Conservation (phyloP, 2,329 filamentous ascomycete species). For the Orbilia oligospora region DNA sequence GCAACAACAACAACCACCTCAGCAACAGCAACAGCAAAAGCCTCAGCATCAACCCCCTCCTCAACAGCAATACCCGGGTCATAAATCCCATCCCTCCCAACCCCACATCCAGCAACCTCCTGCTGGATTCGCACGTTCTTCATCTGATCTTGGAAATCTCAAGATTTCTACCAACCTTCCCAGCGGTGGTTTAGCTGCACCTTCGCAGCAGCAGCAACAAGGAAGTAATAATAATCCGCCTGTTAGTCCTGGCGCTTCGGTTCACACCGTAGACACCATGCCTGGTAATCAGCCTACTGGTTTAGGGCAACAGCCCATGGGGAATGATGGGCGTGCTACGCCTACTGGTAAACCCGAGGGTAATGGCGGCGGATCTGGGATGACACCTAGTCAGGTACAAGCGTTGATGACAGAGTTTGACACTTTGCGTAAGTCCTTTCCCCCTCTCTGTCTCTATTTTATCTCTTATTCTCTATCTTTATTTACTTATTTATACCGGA, state of each 20-base stretch:
- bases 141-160: conserved; percentile 43
- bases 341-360: conserved; percentile 45
- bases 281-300: conserved; percentile 38
- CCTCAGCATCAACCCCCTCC: conserved; percentile 62
- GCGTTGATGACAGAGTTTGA: conserved; percentile 62
- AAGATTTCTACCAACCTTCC: conserved; percentile 41
- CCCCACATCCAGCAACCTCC: conserved; percentile 65
- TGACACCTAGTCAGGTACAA: conserved; percentile 58
- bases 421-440: conserved; percentile 61
- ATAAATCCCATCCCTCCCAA: conserved; percentile 65
- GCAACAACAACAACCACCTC: conserved; percentile 64
- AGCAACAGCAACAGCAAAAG: conserved; percentile 65
- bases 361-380: conserved; percentile 45
- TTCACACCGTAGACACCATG: conserved; percentile 56
- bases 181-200: conserved; percentile 29
- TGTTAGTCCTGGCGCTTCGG: conserved; percentile 49
- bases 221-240: conserved; percentile 37
- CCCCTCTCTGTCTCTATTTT: conserved; percentile 10
- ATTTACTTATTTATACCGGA: conserved; percentile 64
- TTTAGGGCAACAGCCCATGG: conserved; percentile 12
- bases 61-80: conserved; percentile 67
- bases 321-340: conserved; percentile 37
- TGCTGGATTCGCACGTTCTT: conserved; percentile 63
- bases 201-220: conserved; percentile 4
- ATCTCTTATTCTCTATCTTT: conserved; percentile 16